Percentiles rank a stretch among this genome's conserved stretches.
These are phyloP conservation scores for Artemisia annua DNA, from an alignment of 129 eudicot species.

Conservation along the genomic window DNA sequence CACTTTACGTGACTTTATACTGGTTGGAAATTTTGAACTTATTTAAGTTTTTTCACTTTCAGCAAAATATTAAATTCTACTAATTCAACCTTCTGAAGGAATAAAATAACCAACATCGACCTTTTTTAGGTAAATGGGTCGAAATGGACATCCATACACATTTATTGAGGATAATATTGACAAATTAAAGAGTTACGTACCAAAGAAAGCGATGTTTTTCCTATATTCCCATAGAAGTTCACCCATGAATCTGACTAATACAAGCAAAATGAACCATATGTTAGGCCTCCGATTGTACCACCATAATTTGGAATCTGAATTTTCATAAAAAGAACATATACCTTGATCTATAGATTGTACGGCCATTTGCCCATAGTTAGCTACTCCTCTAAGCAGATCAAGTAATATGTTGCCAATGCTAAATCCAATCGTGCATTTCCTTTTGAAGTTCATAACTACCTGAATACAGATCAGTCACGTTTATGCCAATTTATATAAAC, in stretches of 20 bases:
- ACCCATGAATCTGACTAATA: constrained; percentile 83
- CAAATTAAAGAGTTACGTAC: neutral
- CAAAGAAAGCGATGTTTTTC: constrained; percentile 84
- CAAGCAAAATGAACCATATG: constrained; percentile 18
- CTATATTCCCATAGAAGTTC: constrained; percentile 92
- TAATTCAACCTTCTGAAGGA: too few relatives aligned
- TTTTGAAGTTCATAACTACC: constrained; percentile 67
- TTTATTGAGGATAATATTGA: neutral
- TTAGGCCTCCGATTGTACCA: constrained; percentile 9
- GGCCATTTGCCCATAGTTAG: constrained; percentile 81
- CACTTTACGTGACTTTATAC: too few relatives aligned
- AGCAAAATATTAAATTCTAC: too few relatives aligned
- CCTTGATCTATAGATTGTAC: constrained; percentile 90
- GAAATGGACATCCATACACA: neutral
- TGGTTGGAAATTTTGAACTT: too few relatives aligned
- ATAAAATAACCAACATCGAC: too few relatives aligned
- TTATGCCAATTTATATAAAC: too few relatives aligned
- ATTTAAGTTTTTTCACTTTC: too few relatives aligned
- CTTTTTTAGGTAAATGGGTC: neutral
- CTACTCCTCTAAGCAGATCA: constrained; percentile 81
- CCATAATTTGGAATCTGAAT: constrained; percentile 1
- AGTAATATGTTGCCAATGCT: constrained; percentile 94
- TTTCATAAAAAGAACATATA: constrained; percentile 31
- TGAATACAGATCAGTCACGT: too few relatives aligned
- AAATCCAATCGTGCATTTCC: constrained; percentile 88